Evolutionary conservation across 805 yeast genomes (phyloP).

Genomic region (Saccharomycopsis sp.): DNA sequence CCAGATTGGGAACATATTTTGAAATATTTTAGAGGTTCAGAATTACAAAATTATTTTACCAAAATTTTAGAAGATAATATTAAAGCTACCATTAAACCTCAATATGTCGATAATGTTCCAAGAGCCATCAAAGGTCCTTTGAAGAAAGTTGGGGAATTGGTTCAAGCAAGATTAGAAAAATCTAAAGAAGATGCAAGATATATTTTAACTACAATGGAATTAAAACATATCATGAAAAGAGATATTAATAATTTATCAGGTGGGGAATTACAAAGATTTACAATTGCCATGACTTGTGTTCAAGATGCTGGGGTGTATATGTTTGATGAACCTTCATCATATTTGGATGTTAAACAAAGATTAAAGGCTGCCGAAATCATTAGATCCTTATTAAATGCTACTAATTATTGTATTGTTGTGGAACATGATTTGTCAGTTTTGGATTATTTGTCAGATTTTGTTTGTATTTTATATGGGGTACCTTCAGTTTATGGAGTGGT

Average conservation of each 20-base stretch:
- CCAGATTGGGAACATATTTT: slow-evolving; percentile 97
- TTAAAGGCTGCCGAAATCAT: slow-evolving; percentile 93
- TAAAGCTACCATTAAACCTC: slow-evolving; percentile 97
- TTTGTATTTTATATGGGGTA: slow-evolving; percentile 94
- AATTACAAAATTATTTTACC: slow-evolving; percentile 91
- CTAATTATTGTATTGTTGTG: slow-evolving; percentile 86
- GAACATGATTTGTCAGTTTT: slow-evolving; percentile 98
- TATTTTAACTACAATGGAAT: slow-evolving; percentile 62
- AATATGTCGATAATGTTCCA: slow-evolving; percentile 96
- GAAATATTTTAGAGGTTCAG: slow-evolving; percentile 90
- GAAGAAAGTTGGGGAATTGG: slow-evolving; percentile 74
- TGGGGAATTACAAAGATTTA: slow-evolving; percentile 98
- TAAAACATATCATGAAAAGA: slow-evolving; percentile 67
- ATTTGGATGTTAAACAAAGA: slow-evolving; percentile 97
- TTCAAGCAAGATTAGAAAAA: slow-evolving; percentile 71
- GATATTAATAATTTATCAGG: slow-evolving; percentile 88
- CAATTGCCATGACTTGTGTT: slow-evolving; percentile 94
- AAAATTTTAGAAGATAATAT: slow-evolving; percentile 88
- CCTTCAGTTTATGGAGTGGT: slow-evolving; percentile 99
- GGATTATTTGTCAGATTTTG: slow-evolving; percentile 93
- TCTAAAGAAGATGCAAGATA: slow-evolving; percentile 47
- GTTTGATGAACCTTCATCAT: slow-evolving; percentile 99
- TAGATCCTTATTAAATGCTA: slow-evolving; percentile 68
- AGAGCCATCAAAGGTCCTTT: slow-evolving; percentile 89
- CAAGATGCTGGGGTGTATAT: slow-evolving; percentile 93